Conservation (phyloP, 257 asterid species). For the Fraxinus cuspidata region DNA sequence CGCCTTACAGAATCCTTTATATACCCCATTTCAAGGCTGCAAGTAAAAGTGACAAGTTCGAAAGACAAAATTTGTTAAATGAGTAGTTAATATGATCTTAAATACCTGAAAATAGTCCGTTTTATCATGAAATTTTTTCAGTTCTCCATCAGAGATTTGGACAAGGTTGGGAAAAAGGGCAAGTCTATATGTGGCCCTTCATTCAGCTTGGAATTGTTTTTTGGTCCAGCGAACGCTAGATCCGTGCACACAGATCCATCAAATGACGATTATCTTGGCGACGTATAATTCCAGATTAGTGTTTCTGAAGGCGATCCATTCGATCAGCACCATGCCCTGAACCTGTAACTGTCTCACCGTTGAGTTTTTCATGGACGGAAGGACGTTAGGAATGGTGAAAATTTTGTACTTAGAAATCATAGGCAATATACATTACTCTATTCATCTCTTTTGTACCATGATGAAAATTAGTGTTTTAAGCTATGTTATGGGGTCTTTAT, state of each 20-base stretch:
- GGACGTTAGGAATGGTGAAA: slow-evolving; percentile 18
- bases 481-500: background rate
- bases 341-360: slow-evolving; percentile 19
- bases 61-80: no score
- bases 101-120: no score
- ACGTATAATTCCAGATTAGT: slow-evolving; percentile 12
- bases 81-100: no score
- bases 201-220: slow-evolving; percentile 72
- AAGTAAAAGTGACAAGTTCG: no score
- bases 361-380: slow-evolving; percentile 16
- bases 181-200: slow-evolving; percentile 67
- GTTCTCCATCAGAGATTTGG: slow-evolving; percentile 60
- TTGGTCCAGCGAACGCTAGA: slow-evolving; percentile 57
- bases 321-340: background rate
- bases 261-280: slow-evolving; percentile 19
- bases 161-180: slow-evolving; percentile 70
- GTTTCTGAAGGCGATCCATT: slow-evolving; percentile 14
- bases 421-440: background rate
- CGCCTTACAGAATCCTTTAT: background rate
- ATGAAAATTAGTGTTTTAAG: background rate
- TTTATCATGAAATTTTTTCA: slow-evolving; percentile 27
- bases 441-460: background rate
- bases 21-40: no score
- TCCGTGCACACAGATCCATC: slow-evolving; percentile 34
- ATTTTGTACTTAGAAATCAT: slow-evolving; percentile 23